Percentiles rank a stretch among this genome's conserved stretches.
These are phyloP conservation scores for Dioszegia hungarica DNA, from an alignment of 768 basidiomycete genomes.

Conservation along the genomic window DNA sequence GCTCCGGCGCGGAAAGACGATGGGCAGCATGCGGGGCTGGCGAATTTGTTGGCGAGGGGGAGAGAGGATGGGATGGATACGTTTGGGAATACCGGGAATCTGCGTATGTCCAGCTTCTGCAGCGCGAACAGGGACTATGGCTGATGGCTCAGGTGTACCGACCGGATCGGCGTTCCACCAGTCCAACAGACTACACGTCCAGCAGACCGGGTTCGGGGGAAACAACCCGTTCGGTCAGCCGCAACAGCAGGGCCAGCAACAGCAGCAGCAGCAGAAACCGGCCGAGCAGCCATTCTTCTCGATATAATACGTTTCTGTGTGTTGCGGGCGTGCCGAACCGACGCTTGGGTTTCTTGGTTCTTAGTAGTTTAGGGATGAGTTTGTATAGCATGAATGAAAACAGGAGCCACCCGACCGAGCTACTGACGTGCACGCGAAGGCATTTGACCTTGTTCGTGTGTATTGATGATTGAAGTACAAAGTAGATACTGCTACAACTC, in stretches of 20 bases:
- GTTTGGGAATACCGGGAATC: slow-evolving; percentile 78
- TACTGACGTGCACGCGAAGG: too few relatives aligned
- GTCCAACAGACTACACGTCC: slow-evolving; percentile 37
- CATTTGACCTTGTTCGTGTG: too few relatives aligned
- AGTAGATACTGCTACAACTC: background rate
- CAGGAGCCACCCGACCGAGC: too few relatives aligned
- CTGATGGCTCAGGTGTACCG: slow-evolving; percentile 51
- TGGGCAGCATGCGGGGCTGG: slow-evolving; percentile 69
- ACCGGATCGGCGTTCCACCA: slow-evolving; percentile 54
- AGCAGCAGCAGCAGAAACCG: slow-evolving; percentile 48
- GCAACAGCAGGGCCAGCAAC: slow-evolving; percentile 50
- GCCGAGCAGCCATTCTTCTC: slow-evolving; percentile 75
- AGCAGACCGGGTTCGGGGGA: slow-evolving; percentile 40
- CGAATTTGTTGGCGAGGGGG: slow-evolving; percentile 69
- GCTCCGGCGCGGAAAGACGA: slow-evolving; percentile 52
- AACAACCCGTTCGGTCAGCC: slow-evolving; percentile 51
- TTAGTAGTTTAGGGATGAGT: too few relatives aligned
- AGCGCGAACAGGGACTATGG: background rate
- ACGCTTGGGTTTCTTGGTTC: too few relatives aligned
- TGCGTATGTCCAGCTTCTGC: slow-evolving; percentile 53
- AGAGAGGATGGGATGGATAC: slow-evolving; percentile 88
- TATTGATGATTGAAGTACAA: too few relatives aligned
- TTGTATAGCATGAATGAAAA: too few relatives aligned
- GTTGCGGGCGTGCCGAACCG: too few relatives aligned
- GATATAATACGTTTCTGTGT: slow-evolving; percentile 53